phyloP scores from a whole-genome alignment of 2,329 filamentous ascomycete genomes.

The Diaporthe eres region DNA sequence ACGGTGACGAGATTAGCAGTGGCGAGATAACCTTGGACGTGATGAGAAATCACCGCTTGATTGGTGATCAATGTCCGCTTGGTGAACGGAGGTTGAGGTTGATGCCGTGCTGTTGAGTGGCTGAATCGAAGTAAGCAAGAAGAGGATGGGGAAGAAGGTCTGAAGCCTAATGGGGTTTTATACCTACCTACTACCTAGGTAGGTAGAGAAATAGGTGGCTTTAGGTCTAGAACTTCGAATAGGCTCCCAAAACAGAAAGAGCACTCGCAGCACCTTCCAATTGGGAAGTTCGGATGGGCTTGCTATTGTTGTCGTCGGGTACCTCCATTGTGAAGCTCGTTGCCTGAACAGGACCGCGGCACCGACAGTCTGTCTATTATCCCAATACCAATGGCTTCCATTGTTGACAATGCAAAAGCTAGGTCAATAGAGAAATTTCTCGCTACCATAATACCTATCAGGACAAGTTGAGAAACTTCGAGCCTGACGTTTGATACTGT shows the following conservation, averaged over 20 bases:
- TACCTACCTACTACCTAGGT: background rate
- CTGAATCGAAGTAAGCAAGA: background rate
- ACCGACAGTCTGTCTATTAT: background rate
- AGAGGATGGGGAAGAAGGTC: background rate
- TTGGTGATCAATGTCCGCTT: background rate
- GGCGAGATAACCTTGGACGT: background rate
- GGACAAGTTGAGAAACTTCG: background rate
- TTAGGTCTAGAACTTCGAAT: background rate
- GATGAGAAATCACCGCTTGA: background rate
- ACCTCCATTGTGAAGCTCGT: conserved; percentile 10
- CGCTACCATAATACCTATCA: background rate
- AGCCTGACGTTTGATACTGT: conserved; percentile 12
- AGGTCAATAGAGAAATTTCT: background rate
- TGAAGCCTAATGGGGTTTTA: background rate
- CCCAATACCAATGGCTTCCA: background rate
- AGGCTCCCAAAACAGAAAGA: background rate
- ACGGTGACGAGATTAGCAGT: background rate
- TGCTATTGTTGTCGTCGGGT: background rate
- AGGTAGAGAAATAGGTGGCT: background rate
- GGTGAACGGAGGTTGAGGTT: background rate
- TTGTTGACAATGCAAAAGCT: background rate
- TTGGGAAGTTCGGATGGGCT: background rate
- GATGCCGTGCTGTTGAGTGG: background rate
- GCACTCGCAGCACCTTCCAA: background rate
- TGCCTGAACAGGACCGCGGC: background rate